Evolutionary conservation across 306 rosid genomes (phyloP).

Genomic region (Fagus crenata): DNA sequence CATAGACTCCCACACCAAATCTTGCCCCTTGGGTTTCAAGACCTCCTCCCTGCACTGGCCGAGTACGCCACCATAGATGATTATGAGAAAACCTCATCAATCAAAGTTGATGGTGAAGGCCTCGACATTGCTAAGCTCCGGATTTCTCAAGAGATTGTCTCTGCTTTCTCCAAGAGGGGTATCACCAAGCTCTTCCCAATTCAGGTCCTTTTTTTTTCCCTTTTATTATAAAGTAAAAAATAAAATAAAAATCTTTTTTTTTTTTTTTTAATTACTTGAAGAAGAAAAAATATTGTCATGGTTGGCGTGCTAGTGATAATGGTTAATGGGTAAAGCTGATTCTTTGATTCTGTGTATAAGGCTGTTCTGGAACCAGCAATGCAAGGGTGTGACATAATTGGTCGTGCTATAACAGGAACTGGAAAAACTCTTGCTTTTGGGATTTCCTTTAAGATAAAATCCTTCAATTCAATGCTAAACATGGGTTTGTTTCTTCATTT

Average conservation of each 20-base stretch:
- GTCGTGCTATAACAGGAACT: slow-evolving; percentile 98
- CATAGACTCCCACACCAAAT: slow-evolving; percentile 46
- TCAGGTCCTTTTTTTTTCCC: slow-evolving; percentile 58
- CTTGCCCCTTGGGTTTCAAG: slow-evolving; percentile 51
- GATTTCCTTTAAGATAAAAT: slow-evolving; percentile 84
- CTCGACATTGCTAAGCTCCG: slow-evolving; percentile 78
- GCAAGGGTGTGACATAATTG: slow-evolving; percentile 98
- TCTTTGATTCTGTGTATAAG: slow-evolving; percentile 40
- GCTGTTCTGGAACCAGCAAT: slow-evolving; percentile 98
- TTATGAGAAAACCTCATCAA: slow-evolving; percentile 41
- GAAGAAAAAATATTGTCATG: too few relatives aligned
- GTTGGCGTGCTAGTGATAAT: too few relatives aligned
- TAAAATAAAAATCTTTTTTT: slow-evolving; percentile 32
- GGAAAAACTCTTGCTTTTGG: slow-evolving; percentile 99
- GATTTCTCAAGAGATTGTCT: slow-evolving; percentile 66
- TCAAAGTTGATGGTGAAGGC: slow-evolving; percentile 52
- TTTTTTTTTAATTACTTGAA: not conserved
- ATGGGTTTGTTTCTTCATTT: slow-evolving; percentile 60
- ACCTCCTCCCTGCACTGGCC: slow-evolving; percentile 49
- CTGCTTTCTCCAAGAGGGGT: slow-evolving; percentile 79
- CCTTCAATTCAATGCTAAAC: slow-evolving; percentile 67
- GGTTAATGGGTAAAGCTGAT: too few relatives aligned
- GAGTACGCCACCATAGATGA: slow-evolving; percentile 66
- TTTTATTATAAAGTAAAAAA: too few relatives aligned
- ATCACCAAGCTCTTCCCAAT: slow-evolving; percentile 87